Base-by-base conservation (phyloP, 208 protist genomes). In the Vickermania ingenoplastis region DNA sequence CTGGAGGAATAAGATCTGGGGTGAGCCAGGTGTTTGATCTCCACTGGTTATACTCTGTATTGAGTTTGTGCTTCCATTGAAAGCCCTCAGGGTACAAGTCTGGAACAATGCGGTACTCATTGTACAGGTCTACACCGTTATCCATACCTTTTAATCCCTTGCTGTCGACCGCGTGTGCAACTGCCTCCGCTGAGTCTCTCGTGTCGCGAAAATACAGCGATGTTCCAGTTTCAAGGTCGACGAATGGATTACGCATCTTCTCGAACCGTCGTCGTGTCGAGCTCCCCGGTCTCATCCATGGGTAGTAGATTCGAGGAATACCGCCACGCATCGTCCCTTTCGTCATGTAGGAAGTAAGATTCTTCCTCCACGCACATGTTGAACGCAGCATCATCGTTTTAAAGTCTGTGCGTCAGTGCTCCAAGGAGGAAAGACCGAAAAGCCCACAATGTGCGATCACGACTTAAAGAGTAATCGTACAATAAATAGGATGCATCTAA, bases 241-340 rank as follows among this genome's bases (percentile, higher is more conserved):
- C 90, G 71, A 94, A 96, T n/a, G 90, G 90, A 67, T 96, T 96
- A 5, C 87, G 82, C 87, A 93, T 92, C 73, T 96, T 96, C 75
- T 96, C 90, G 53, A 96, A 96, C 56, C 86, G 90, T 30, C 86
- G 75, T 1, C 90, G 82, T 29, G 90, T 93, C 52, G 87, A 87
- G 63, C 87, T 94, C 31, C 90, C 90, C 1, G 90, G 90, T 52
- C 81, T 84, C 90, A 96, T 96, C 87, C 90, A 96, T 17, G 70
- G 66, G 61, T 96, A 96, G 69, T 96, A 96, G 63, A 96, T 93
- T 69, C 90, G 90, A 2, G 90, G 90, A 55, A 96, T 84, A 30
- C 90, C 90, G 57, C 90, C 90, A 17, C 86, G 78, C 90, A 94
- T 94, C 53, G 85, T 89, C 11, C 90, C 90, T 69, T 89, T 97